A percentile compares a stretch with the other conserved stretches of the same genome.
phyloP scores from a whole-genome alignment of 2,329 filamentous ascomycete genomes.

The Alternaria brassicicola region DNA sequence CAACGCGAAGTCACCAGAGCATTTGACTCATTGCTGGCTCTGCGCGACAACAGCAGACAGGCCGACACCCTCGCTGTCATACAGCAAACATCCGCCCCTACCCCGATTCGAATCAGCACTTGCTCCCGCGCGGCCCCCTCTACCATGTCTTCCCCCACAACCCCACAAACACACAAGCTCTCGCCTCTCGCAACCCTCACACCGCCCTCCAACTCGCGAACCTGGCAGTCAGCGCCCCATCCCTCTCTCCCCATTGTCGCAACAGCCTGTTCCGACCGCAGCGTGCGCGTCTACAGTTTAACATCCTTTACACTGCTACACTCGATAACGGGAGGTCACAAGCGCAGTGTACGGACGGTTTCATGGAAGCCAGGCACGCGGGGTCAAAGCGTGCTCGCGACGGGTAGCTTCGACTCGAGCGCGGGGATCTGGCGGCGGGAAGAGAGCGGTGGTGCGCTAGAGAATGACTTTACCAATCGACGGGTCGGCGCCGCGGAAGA shows the following conservation, averaged over 20 bases:
- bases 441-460: conserved; percentile 65
- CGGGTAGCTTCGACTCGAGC: conserved; percentile 91
- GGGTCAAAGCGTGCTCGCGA: conserved; percentile 76
- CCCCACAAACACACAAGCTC: conserved; percentile 34
- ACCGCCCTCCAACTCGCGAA: conserved; percentile 64
- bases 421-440: conserved; percentile 73
- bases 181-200: conserved; percentile 58
- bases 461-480: conserved; percentile 34
- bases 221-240: conserved; percentile 86
- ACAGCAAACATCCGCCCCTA: accelerated
- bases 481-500: conserved; percentile 37
- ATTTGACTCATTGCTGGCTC: conserved; percentile 4
- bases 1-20: not conserved
- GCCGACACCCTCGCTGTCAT: accelerated
- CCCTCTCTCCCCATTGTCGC: conserved; percentile 86
- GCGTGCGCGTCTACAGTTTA: conserved; percentile 88
- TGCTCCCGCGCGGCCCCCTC: conserved; percentile 7
- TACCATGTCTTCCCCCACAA: conserved; percentile 26
- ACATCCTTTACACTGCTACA: conserved; percentile 79
- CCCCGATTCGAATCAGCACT: not conserved
- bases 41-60: not conserved
- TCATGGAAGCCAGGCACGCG: conserved; percentile 80
- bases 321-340: conserved; percentile 83
- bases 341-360: conserved; percentile 81
- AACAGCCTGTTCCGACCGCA: conserved; percentile 84